These are phyloP conservation scores for Melampsora allii-populina DNA, from an alignment of 1,284 basidiomycete genomes.

Conservation along the genomic window DNA sequence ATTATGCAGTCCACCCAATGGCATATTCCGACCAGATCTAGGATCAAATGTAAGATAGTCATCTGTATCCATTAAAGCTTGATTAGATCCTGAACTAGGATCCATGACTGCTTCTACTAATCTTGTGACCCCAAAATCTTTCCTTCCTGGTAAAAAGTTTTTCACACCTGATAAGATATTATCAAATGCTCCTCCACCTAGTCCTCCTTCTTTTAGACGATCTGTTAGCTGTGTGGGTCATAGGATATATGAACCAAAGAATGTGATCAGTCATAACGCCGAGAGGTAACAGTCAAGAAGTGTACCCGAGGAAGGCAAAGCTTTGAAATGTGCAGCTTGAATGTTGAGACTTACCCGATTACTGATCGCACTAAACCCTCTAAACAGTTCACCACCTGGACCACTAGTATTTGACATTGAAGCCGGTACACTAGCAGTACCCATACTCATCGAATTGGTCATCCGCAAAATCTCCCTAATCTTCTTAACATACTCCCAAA, in stretches of 20 bases:
- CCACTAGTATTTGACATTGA: slow-evolving; percentile 55
- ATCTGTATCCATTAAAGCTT: slow-evolving; percentile 92
- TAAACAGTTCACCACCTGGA: slow-evolving; percentile 70
- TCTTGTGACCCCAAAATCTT: slow-evolving; percentile 86
- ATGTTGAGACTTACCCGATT: slow-evolving; percentile 65
- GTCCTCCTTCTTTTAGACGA: slow-evolving; percentile 84
- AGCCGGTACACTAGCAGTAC: slow-evolving; percentile 71
- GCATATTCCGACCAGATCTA: slow-evolving; percentile 60
- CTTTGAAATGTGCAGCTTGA: not conserved
- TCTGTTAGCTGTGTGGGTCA: slow-evolving; percentile 67
- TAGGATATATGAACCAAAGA: slow-evolving; percentile 42
- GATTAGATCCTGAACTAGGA: slow-evolving; percentile 81
- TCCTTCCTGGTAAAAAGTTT: slow-evolving; percentile 94
- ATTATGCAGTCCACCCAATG: slow-evolving; percentile 56
- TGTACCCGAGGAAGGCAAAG: not conserved
- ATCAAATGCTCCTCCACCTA: slow-evolving; percentile 65
- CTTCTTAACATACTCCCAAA: slow-evolving; percentile 85
- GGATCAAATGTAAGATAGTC: slow-evolving; percentile 95
- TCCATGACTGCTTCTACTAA: slow-evolving; percentile 97
- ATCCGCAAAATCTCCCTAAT: slow-evolving; percentile 87
- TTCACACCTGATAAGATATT: slow-evolving; percentile 96
- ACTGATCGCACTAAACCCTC: slow-evolving; percentile 86
- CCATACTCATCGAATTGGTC: slow-evolving; percentile 60
- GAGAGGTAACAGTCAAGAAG: not conserved
- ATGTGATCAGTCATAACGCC: not conserved